phyloP scores from a whole-genome alignment of 192 early-diverging fungal species.

The Radiomyces spectabilis region DNA sequence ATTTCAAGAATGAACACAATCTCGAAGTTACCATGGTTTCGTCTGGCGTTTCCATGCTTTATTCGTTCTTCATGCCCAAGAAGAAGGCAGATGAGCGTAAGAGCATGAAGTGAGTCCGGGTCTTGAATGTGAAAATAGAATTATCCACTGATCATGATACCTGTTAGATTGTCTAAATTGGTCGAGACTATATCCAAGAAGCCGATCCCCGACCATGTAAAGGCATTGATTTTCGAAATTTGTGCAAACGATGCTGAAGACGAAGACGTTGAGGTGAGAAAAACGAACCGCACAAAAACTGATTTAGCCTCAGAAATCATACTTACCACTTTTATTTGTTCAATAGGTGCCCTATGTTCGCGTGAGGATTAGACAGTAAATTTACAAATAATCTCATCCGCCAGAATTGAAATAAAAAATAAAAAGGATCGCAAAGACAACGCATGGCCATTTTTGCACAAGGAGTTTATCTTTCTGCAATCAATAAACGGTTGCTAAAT shows the following conservation, averaged over 20 bases:
- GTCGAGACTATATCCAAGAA: slow-evolving; percentile 81
- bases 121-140: background rate
- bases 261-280: slow-evolving; percentile 78
- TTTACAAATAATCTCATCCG: background rate
- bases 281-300: background rate
- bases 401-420: background rate
- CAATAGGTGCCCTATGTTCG: slow-evolving; percentile 38
- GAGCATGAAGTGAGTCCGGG: slow-evolving; percentile 59
- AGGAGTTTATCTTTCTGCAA: too few relatives aligned
- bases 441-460: too few relatives aligned
- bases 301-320: background rate
- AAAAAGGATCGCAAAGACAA: too few relatives aligned
- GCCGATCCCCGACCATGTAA: slow-evolving; percentile 79
- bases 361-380: slow-evolving; percentile 28
- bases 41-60: slow-evolving; percentile 88
- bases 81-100: slow-evolving; percentile 82
- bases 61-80: slow-evolving; percentile 77
- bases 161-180: slow-evolving; percentile 64
- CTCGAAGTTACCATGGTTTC: slow-evolving; percentile 93
- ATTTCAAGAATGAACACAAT: slow-evolving; percentile 73
- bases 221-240: slow-evolving; percentile 77
- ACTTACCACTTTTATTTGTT: slow-evolving; percentile 1
- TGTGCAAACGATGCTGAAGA: slow-evolving; percentile 82
- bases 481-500: too few relatives aligned
- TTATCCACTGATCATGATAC: background rate